Evolutionary conservation across 306 rosid genomes (phyloP), one percentile per base, ranked within the genome.

Genomic region (Spatholobus suberectus): DNA sequence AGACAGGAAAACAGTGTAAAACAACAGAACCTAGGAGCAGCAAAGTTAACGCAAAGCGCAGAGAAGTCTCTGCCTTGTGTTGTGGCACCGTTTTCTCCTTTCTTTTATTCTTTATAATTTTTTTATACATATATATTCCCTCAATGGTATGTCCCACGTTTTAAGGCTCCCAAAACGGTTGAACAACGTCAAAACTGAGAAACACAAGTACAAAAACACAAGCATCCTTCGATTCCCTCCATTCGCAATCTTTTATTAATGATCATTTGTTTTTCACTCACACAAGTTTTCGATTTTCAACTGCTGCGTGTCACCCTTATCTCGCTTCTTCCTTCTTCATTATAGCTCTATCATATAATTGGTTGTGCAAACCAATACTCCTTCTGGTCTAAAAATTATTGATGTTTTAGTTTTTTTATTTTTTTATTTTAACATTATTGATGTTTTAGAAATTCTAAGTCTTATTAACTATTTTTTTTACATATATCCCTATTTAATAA

Each of bases 131-230:
- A 20, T 21, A 21, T 41, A 7, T 41, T 11, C n/a, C 17, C 51
- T 44, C 13, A 11, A 10, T 23, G 35, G n/a, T 24, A 24, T 13
- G 66, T 14, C 14, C 66, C 37, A 58, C 51, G n/a, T 9, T 54
- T 23, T 75, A 47, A 58, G 81, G 80, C 85, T 75, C 47, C 81
- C 27, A 27, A 65, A 84, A 80, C 84, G 74, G 84, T 87, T 89
- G 61, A 61, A 41, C 38, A 61, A 27, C 29, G 78, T 85, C 83
- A 73, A 54, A 55, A 40, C 26, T 27, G 65, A 70, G 81, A 65
- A 65, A 43, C 21, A 14, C 70, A 17, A 32, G 70, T 62, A 27
- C 70, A 58, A 66, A 37, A 66, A 18, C 59, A 23, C 15, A 18
- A 55, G 80, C 74, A 26, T 51, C 83, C 68, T 49, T 41, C 54